Percentiles rank a stretch among this genome's conserved stretches.
These are phyloP conservation scores for Pestalotiopsis sp. DNA, from an alignment of 2,329 filamentous ascomycete species.

Conservation along the genomic window DNA sequence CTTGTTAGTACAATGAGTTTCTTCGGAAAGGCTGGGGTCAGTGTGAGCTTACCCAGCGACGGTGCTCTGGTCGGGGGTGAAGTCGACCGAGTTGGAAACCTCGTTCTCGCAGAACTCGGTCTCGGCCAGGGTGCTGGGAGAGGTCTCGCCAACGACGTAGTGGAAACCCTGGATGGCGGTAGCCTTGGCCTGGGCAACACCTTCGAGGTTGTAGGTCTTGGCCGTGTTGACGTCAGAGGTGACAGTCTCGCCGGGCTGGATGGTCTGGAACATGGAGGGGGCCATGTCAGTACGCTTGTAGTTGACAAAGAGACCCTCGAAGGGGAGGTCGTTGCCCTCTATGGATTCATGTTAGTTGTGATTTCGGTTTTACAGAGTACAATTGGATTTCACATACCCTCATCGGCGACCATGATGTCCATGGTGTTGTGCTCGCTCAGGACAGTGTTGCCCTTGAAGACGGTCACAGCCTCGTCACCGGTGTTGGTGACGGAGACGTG, in stretches of 20 bases:
- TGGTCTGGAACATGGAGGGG: conserved; percentile 11
- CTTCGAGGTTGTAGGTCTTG: conserved; percentile 14
- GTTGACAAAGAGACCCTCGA: conserved; percentile 12
- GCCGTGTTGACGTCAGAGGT: conserved; percentile 7
- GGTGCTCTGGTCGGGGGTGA: conserved; percentile 6
- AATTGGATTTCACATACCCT: not conserved
- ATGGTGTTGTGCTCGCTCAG: conserved; percentile 9
- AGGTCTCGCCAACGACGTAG: not conserved
- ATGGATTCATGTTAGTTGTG: not conserved
- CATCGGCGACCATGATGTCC: conserved; percentile 8
- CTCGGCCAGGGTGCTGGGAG: not conserved
- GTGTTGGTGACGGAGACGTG: conserved; percentile 12
- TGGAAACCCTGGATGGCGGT: conserved; percentile 10
- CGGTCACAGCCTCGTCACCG: conserved; percentile 10
- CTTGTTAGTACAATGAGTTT: not conserved
- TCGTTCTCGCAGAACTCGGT: conserved; percentile 9
- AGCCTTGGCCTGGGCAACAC: conserved; percentile 8
- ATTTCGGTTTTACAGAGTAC: too few species aligned
- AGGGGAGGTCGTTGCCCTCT: conserved; percentile 10
- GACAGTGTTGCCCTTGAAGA: conserved; percentile 14
- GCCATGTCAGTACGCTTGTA: conserved; percentile 8
- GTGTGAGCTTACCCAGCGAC: not conserved
- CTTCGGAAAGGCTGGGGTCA: not conserved
- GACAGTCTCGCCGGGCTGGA: conserved; percentile 12
- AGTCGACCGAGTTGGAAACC: not conserved